phyloP scores from a whole-genome alignment of 352 stramenopile species.

The Phytopythium litorale region DNA sequence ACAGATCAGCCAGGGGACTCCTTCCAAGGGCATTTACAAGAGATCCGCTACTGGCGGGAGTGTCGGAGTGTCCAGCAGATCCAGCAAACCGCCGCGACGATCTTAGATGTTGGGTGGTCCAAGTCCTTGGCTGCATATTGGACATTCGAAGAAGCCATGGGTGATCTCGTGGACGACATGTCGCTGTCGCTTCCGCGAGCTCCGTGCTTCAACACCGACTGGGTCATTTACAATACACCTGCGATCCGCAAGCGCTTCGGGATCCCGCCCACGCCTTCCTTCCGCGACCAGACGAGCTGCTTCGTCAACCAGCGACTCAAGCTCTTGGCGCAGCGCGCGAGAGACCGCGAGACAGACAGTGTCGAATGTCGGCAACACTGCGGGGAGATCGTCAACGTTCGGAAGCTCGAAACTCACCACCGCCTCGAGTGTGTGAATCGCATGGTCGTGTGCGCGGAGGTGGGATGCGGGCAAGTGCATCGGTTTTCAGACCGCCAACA shows the following conservation, averaged over 20 bases:
- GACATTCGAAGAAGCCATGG: slow-evolving; percentile 74
- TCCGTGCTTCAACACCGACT: slow-evolving; percentile 38
- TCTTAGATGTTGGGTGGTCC: slow-evolving; percentile 39
- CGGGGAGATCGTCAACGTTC: slow-evolving; percentile 24
- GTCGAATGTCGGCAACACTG: slow-evolving; percentile 47
- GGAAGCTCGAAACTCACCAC: slow-evolving; percentile 49
- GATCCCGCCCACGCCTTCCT: slow-evolving; percentile 49
- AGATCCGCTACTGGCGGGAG: slow-evolving; percentile 66
- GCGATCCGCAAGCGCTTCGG: slow-evolving; percentile 46
- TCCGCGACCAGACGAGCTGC: slow-evolving; percentile 62
- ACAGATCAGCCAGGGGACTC: slow-evolving; percentile 30
- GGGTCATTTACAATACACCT: slow-evolving; percentile 47
- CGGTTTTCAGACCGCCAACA: slow-evolving; percentile 24
- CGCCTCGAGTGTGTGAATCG: slow-evolving; percentile 39
- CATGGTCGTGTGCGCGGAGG: slow-evolving; percentile 49
- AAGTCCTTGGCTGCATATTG: slow-evolving; percentile 52
- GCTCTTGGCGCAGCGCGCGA: slow-evolving; percentile 49
- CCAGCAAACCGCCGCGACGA: slow-evolving; percentile 19
- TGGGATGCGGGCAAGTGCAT: slow-evolving; percentile 33
- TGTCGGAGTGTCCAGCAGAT: slow-evolving; percentile 36
- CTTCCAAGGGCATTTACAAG: slow-evolving; percentile 61
- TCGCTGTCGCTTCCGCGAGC: slow-evolving; percentile 40
- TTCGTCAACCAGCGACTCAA: slow-evolving; percentile 67
- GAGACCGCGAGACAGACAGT: slow-evolving; percentile 34
- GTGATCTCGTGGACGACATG: slow-evolving; percentile 75